phyloP scores from a whole-genome alignment of 345 rosid genomes.

The Crucihimalaya himalaica region DNA sequence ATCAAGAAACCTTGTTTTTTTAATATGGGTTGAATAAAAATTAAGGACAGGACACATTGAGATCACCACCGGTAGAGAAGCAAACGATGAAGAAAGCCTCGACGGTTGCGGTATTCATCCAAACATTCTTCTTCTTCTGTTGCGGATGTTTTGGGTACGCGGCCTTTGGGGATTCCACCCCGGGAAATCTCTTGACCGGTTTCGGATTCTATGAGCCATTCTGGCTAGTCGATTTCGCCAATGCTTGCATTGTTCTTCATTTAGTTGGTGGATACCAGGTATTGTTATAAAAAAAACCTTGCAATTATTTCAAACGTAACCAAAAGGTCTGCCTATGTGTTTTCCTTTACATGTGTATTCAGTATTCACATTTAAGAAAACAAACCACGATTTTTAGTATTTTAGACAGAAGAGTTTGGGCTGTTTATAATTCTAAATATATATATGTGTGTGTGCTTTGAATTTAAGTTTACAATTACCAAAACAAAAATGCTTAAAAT shows the following conservation, averaged over 20 bases:
- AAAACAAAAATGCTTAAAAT: neutral
- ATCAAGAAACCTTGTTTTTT: constrained; percentile 5
- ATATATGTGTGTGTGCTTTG: neutral
- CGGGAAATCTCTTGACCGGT: constrained; percentile 76
- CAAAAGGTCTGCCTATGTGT: no score
- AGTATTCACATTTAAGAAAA: neutral
- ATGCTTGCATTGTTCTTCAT: constrained; percentile 70
- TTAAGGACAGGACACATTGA: constrained; percentile 61
- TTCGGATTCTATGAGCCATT: constrained; percentile 81
- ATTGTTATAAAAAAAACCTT: constrained; percentile 50
- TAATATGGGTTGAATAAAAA: constrained; percentile 4
- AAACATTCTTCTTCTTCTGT: constrained; percentile 62
- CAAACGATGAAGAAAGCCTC: constrained; percentile 87
- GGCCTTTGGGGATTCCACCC: constrained; percentile 76
- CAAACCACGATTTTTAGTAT: neutral
- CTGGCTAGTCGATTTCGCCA: constrained; percentile 78
- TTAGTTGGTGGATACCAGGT: constrained; percentile 78
- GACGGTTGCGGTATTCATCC: constrained; percentile 44
- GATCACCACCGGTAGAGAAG: constrained; percentile 74
- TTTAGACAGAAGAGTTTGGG: neutral
- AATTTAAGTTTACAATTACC: neutral
- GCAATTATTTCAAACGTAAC: neutral
- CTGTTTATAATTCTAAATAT: neutral
- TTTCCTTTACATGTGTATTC: neutral
- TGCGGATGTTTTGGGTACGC: constrained; percentile 88